These are phyloP conservation scores for Cyclotella cryptica DNA, from an alignment of 108 stramenopile genomes.

Conservation along the genomic window DNA sequence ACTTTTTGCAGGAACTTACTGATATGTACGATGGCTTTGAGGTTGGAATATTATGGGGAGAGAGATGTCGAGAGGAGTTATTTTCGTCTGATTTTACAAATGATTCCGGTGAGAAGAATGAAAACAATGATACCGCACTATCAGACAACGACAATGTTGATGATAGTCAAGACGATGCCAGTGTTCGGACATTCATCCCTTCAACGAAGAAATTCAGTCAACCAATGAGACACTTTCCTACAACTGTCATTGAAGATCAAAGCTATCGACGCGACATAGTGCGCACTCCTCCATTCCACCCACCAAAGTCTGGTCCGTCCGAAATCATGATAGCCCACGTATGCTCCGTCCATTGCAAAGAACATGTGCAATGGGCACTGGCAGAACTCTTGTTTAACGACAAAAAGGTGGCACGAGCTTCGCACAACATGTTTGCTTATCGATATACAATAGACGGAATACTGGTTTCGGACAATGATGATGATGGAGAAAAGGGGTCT, in stretches of 20 bases:
- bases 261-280: constrained; percentile 44
- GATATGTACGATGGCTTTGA: constrained; percentile 58
- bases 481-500: constrained; percentile 92
- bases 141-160: constrained; percentile 15
- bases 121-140: not conserved
- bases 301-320: constrained; percentile 63
- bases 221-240: constrained; percentile 55
- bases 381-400: constrained; percentile 62
- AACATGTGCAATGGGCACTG: constrained; percentile 70
- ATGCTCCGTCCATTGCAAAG: constrained; percentile 59
- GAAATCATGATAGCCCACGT: constrained; percentile 71
- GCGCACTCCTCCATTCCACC: constrained; percentile 68
- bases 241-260: constrained; percentile 46
- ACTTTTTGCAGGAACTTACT: constrained; percentile 39
- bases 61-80: constrained; percentile 53
- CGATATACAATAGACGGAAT: constrained; percentile 47
- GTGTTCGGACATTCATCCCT: constrained; percentile 45
- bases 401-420: constrained; percentile 69
- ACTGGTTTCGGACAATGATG: constrained; percentile 82
- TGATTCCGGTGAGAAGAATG: constrained; percentile 1
- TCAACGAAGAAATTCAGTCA: constrained; percentile 50
- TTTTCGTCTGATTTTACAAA: not conserved
- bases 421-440: constrained; percentile 92
- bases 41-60: constrained; percentile 70
- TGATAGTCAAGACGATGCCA: constrained; percentile 10